Conservation (phyloP, 176 grass and related monocot genomes). For the Raddia distichophylla region DNA sequence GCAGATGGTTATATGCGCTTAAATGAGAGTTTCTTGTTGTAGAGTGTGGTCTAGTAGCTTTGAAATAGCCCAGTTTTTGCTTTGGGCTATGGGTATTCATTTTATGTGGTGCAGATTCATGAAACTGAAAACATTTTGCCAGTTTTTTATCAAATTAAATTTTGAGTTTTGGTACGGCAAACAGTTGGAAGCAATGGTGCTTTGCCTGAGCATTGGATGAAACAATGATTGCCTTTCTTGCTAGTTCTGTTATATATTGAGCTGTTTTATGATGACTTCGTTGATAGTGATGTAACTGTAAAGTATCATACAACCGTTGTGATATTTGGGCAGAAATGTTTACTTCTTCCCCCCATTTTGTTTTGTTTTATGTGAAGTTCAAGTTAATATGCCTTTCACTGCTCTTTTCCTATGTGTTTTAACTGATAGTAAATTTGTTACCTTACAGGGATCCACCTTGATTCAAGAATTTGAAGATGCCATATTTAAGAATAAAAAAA, state of each 20-base stretch:
- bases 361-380: not conserved
- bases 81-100: not conserved
- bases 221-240: slow-evolving; percentile 6
- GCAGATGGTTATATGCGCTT: not conserved
- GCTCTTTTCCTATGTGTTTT: slow-evolving; percentile 12
- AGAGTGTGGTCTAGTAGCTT: not conserved
- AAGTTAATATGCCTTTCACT: slow-evolving; percentile 2
- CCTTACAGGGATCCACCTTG: slow-evolving; percentile 58
- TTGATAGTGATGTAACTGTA: not conserved
- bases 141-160: not conserved
- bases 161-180: not conserved
- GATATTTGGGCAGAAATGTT: slow-evolving; percentile 11
- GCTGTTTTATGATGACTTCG: not conserved
- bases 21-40: not conserved
- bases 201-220: not conserved
- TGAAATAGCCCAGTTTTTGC: not conserved
- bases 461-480: slow-evolving; percentile 87
- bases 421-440: slow-evolving; percentile 31
- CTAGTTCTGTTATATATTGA: slow-evolving; percentile 6
- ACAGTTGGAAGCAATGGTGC: not conserved
- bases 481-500: slow-evolving; percentile 58
- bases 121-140: not conserved
- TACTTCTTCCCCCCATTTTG: slow-evolving; percentile 19
- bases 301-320: not conserved
- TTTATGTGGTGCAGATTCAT: not conserved